phyloP scores from a whole-genome alignment of 1,284 basidiomycete species.

The Cerrena zonata region DNA sequence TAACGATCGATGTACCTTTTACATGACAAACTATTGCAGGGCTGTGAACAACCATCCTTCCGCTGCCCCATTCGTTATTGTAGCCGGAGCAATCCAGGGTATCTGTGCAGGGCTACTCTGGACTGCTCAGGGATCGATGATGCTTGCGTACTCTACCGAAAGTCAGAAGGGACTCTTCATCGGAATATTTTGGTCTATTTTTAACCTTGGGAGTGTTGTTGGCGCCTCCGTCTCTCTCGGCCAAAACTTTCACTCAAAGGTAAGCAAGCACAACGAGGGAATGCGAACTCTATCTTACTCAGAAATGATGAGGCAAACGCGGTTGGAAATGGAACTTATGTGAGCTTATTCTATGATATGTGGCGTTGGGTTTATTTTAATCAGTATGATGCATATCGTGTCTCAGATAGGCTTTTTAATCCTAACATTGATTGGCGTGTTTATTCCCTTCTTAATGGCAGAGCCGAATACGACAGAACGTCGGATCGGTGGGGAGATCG shows the following conservation, averaged over 20 bases:
- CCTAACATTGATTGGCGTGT: constrained; percentile 60
- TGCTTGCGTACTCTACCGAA: constrained; percentile 79
- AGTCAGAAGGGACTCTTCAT: constrained; percentile 75
- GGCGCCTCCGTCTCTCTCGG: constrained; percentile 57
- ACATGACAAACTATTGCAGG: constrained; percentile 27
- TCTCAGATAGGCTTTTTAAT: constrained; percentile 69
- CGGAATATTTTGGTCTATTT: constrained; percentile 66
- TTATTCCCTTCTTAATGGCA: constrained; percentile 62
- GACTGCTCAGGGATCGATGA: constrained; percentile 80
- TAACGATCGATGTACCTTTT: neutral
- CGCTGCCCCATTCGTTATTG: constrained; percentile 63
- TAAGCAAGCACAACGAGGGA: no score
- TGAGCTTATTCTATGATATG: constrained; percentile 32
- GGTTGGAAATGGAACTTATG: constrained; percentile 61
- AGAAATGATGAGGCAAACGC: neutral
- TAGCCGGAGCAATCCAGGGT: constrained; percentile 78
- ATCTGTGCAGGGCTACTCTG: constrained; percentile 79
- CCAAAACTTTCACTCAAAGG: constrained; percentile 41
- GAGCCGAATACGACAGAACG: constrained; percentile 53
- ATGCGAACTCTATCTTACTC: no score
- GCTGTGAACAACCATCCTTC: constrained; percentile 60
- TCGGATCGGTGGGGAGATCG: no score
- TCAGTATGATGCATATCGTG: no score
- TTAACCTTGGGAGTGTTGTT: constrained; percentile 62
- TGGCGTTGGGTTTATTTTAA: no score